Percentiles rank a stretch among this genome's conserved stretches.
Evolutionary conservation across 2,329 filamentous ascomycete genomes (phyloP).

Genomic region (Stagonosporopsis vannaccii): DNA sequence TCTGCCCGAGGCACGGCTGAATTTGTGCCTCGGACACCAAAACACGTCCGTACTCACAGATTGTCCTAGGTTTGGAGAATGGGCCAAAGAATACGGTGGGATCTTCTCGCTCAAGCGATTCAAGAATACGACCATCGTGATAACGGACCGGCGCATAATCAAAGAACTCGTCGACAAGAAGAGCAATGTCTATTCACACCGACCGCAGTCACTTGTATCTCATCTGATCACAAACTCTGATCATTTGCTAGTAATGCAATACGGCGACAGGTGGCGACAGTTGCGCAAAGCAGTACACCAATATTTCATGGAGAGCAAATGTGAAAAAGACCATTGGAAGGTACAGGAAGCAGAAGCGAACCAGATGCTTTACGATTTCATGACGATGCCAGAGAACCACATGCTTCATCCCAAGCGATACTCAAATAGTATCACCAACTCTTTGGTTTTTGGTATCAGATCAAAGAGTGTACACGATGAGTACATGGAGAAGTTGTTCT

Average conservation of each 20-base stretch:
- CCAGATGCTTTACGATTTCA: constrained; percentile 58
- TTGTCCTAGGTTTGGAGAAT: constrained; percentile 8
- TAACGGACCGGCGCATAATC: constrained; percentile 9
- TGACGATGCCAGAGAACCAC: constrained; percentile 51
- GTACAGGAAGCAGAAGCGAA: constrained; percentile 58
- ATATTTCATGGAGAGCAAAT: constrained; percentile 55
- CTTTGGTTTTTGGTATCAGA: constrained; percentile 24
- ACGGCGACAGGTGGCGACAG: constrained; percentile 55
- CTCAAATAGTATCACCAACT: constrained; percentile 51
- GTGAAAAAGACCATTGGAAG: constrained; percentile 53
- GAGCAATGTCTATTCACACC: constrained; percentile 14
- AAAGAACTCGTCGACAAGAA: constrained; percentile 19
- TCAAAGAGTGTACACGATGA: constrained; percentile 11
- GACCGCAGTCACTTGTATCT: constrained; percentile 12
- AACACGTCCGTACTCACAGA: constrained; percentile 1
- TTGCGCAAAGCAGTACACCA: constrained; percentile 54
- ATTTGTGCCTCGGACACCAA: neutral
- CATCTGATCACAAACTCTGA: constrained; percentile 55
- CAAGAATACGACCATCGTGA: constrained; percentile 16
- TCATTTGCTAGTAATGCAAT: constrained; percentile 58
- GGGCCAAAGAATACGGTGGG: constrained; percentile 17
- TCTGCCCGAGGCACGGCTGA: neutral
- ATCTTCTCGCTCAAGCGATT: constrained; percentile 20
- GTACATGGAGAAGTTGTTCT: constrained; percentile 51
- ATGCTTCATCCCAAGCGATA: constrained; percentile 59